Percentiles rank a stretch among this genome's conserved stretches.
Conservation (phyloP, 2,329 filamentous ascomycete species). For the Fulvia fulva region DNA sequence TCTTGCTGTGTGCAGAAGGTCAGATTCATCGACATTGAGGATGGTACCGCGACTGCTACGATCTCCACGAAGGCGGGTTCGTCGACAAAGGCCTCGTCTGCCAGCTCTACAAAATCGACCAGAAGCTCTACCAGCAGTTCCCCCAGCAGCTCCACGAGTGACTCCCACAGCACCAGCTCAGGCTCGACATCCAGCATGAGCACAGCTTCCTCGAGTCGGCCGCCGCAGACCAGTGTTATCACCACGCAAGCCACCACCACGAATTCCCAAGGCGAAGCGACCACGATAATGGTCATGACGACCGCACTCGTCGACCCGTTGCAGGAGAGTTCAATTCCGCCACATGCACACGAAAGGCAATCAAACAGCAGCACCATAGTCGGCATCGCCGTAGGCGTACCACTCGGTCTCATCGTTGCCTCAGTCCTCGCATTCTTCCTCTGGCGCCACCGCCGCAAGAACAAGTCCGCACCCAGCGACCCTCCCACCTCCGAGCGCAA, state of each 20-base stretch:
- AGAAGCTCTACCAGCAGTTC: background rate
- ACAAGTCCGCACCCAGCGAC: background rate
- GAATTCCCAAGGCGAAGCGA: slow-evolving; percentile 3
- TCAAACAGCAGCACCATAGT: background rate
- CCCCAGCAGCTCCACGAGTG: background rate
- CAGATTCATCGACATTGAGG: background rate
- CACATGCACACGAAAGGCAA: background rate
- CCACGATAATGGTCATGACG: slow-evolving; percentile 5
- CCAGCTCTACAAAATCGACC: background rate
- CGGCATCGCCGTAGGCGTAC: slow-evolving; percentile 2
- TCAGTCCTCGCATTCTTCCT: background rate
- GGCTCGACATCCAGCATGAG: background rate
- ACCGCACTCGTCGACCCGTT: background rate
- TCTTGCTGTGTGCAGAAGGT: background rate
- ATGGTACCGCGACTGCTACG: background rate
- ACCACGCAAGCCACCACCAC: slow-evolving; percentile 3
- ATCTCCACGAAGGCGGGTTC: background rate
- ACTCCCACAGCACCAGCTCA: background rate
- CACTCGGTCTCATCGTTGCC: background rate
- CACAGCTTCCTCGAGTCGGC: background rate
- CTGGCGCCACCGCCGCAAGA: slow-evolving; percentile 1
- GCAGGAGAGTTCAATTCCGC: too few relatives aligned
- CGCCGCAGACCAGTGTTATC: background rate
- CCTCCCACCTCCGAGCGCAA: background rate
- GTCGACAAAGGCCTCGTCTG: background rate